phyloP scores from a whole-genome alignment of 208 protist genomes.

The Vickermania ingenoplastis region DNA sequence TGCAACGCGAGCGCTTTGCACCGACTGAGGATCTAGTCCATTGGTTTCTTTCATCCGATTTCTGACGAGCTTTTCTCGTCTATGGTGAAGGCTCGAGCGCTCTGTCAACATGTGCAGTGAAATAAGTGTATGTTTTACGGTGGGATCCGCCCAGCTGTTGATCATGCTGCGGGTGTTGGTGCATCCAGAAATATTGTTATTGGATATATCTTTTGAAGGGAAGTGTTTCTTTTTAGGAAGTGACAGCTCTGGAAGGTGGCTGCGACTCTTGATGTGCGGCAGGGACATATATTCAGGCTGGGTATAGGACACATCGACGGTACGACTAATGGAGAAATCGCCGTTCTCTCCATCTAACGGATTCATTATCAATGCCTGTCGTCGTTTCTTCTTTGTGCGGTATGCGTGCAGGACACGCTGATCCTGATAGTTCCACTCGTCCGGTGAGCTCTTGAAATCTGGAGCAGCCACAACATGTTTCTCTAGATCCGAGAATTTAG shows the following conservation, averaged over 20 bases:
- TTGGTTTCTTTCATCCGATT: background rate
- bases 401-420: background rate
- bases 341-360: too few relatives aligned
- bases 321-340: too few relatives aligned
- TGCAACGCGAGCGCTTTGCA: background rate
- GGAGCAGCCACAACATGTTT: background rate
- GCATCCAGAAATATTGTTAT: background rate
- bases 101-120: constrained; percentile 17
- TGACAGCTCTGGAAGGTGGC: too few relatives aligned
- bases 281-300: too few relatives aligned
- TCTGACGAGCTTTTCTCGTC: background rate
- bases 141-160: constrained; percentile 18
- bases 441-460: background rate
- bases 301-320: too few relatives aligned
- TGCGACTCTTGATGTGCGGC: too few relatives aligned
- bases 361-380: background rate
- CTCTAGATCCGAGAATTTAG: background rate
- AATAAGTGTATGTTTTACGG: constrained; percentile 12
- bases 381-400: background rate
- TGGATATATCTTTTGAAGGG: constrained; percentile 1
- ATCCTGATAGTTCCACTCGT: background rate
- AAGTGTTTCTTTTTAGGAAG: too few relatives aligned
- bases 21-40: background rate
- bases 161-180: constrained; percentile 1
- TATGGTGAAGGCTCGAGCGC: constrained; percentile 1